phyloP scores from a whole-genome alignment of 2,329 filamentous ascomycete genomes.

The Pestalotiopsis sp. region DNA sequence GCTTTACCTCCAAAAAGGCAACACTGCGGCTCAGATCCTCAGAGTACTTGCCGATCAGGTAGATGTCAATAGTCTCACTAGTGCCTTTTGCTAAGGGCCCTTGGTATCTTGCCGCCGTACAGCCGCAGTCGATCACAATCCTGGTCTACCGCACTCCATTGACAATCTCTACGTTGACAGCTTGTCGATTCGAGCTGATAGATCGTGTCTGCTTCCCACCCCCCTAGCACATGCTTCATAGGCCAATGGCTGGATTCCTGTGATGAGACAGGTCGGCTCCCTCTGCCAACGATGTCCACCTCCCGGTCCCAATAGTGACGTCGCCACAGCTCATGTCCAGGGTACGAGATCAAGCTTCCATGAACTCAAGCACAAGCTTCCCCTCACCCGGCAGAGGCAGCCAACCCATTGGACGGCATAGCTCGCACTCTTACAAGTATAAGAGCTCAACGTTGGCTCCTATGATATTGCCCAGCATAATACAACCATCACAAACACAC shows the following conservation, averaged over 20 bases:
- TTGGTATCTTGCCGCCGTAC: background rate
- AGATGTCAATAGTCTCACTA: slow-evolving; percentile 6
- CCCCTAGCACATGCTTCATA: background rate
- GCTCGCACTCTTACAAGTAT: background rate
- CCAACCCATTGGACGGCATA: background rate
- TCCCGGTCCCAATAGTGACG: background rate
- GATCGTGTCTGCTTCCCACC: background rate
- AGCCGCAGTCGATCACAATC: slow-evolving; percentile 1
- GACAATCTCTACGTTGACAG: background rate
- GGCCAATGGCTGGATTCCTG: background rate
- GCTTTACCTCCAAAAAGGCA: slow-evolving; percentile 3
- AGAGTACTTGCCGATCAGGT: slow-evolving; percentile 4
- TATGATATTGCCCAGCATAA: no score
- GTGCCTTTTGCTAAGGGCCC: background rate
- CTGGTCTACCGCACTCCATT: background rate
- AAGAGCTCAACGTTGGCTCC: background rate
- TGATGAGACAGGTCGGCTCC: background rate
- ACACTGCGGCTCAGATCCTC: background rate
- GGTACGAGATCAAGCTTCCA: background rate
- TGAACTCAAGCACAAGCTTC: slow-evolving; percentile 2
- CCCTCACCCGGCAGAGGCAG: slow-evolving; percentile 1
- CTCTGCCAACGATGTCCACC: background rate
- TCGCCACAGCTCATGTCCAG: background rate
- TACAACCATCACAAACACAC: background rate
- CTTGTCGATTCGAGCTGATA: background rate